Percentiles rank a stretch among this genome's conserved stretches.
These are phyloP conservation scores for Macrotyloma uniflorum DNA, from an alignment of 306 rosid genomes.

Conservation along the genomic window DNA sequence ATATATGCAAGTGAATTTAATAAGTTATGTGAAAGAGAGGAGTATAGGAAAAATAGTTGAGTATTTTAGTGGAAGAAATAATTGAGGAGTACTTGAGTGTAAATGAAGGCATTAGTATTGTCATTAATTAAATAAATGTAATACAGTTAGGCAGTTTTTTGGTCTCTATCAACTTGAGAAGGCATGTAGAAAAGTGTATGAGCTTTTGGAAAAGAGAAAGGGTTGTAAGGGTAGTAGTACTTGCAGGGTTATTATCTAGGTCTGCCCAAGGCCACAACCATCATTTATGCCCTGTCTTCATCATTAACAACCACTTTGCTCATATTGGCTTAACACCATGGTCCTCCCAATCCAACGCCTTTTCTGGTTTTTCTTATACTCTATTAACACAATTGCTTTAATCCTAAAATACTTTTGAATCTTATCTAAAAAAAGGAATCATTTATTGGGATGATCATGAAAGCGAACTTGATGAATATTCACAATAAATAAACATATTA, in stretches of 20 bases:
- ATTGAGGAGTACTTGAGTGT: not conserved
- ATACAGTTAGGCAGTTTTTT: not conserved
- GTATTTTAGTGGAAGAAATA: not conserved
- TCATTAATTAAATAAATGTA: not conserved
- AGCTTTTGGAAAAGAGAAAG: not conserved
- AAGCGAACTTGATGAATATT: not conserved
- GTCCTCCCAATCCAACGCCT: constrained; percentile 3
- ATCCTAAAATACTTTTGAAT: not conserved
- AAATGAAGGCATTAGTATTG: not conserved
- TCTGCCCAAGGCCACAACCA: not conserved
- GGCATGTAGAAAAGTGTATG: not conserved
- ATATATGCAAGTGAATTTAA: no score
- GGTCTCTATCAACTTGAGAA: not conserved
- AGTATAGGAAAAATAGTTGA: no score
- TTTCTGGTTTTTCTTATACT: constrained; percentile 5
- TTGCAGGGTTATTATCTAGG: not conserved
- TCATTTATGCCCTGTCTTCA: constrained; percentile 15
- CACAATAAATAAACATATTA: not conserved
- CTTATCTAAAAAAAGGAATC: not conserved
- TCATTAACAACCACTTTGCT: constrained; percentile 17
- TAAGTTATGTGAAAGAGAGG: no score
- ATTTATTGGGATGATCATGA: not conserved
- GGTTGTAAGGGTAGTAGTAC: not conserved
- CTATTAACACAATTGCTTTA: not conserved
- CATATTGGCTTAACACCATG: not conserved